Evolutionary conservation across 2,329 filamentous ascomycete species (phyloP).

Genomic region (Aphanoascus verrucosus): DNA sequence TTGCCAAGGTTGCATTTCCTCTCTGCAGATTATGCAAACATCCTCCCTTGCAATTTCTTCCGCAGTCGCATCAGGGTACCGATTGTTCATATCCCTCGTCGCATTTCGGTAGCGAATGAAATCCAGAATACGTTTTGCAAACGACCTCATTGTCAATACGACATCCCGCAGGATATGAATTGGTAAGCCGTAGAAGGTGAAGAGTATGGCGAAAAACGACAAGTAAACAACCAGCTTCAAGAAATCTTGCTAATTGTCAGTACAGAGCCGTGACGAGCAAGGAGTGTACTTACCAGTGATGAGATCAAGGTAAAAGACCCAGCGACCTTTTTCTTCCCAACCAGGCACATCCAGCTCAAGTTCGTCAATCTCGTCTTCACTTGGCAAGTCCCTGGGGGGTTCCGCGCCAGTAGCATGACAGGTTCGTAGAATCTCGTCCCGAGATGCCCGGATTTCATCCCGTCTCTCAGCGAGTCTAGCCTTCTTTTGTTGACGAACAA

Average conservation of each 20-base stretch:
- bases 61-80: slow-evolving; percentile 78
- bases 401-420: slow-evolving; percentile 29
- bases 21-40: slow-evolving; percentile 94
- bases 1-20: slow-evolving; percentile 82
- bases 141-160: slow-evolving; percentile 85
- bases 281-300: slow-evolving; percentile 52
- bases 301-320: slow-evolving; percentile 79
- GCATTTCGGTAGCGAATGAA: slow-evolving; percentile 84
- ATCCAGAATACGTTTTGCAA: slow-evolving; percentile 78
- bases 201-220: slow-evolving; percentile 83
- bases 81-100: slow-evolving; percentile 81
- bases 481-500: slow-evolving; percentile 63
- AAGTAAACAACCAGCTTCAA: slow-evolving; percentile 82
- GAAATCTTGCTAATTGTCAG: slow-evolving; percentile 51
- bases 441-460: slow-evolving; percentile 50
- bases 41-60: slow-evolving; percentile 79
- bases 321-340: slow-evolving; percentile 93
- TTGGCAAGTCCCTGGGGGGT: slow-evolving; percentile 41
- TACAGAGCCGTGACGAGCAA: neutral
- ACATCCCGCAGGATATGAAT: slow-evolving; percentile 95
- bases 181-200: slow-evolving; percentile 87
- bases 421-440: slow-evolving; percentile 38
- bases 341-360: slow-evolving; percentile 91
- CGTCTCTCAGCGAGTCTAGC: slow-evolving; percentile 58
- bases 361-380: slow-evolving; percentile 71